Conservation (phyloP, 2,329 filamentous ascomycete genomes). For the Talaromyces funiculosus region DNA sequence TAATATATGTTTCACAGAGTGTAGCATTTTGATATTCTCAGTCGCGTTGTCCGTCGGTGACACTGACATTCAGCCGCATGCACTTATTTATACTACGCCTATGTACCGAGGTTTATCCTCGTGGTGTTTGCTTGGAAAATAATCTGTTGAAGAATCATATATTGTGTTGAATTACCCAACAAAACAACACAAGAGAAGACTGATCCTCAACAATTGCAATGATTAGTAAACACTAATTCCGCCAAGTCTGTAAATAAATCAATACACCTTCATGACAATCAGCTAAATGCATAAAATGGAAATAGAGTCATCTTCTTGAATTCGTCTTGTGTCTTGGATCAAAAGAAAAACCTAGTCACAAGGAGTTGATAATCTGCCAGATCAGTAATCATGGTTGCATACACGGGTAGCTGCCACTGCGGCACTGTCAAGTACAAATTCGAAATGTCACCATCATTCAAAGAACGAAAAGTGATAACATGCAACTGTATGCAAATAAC, state of each 20-base stretch:
- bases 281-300: too few relatives aligned
- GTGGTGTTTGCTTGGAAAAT: background rate
- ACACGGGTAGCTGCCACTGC: constrained; percentile 21
- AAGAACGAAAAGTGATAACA: constrained; percentile 15
- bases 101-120: background rate
- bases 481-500: constrained; percentile 19
- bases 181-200: background rate
- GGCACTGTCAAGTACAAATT: constrained; percentile 20
- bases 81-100: background rate
- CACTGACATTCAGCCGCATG: background rate
- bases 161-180: background rate
- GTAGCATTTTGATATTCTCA: background rate
- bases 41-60: background rate
- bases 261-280: background rate
- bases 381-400: background rate
- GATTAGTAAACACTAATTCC: background rate
- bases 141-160: background rate
- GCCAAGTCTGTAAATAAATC: too few relatives aligned
- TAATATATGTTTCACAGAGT: background rate
- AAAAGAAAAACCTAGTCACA: too few relatives aligned
- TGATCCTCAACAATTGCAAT: background rate
- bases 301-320: too few relatives aligned
- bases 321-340: too few relatives aligned
- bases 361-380: too few relatives aligned
- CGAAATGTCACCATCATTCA: constrained; percentile 15